Evolutionary conservation across 225 moss, liverwort and hornwort species (phyloP).

Genomic region (Polytrichum commune): DNA sequence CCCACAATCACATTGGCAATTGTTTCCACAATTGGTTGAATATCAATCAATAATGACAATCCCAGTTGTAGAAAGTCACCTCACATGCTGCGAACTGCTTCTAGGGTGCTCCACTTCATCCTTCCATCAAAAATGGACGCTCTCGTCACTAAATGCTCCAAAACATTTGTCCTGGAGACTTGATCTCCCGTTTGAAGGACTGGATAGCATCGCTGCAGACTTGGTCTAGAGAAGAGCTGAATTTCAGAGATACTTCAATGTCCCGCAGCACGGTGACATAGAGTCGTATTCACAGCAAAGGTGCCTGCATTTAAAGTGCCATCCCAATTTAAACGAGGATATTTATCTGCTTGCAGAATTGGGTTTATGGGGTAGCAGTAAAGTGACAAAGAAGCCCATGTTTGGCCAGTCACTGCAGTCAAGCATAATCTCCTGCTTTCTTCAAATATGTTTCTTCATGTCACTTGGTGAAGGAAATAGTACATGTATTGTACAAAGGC

Average conservation of each 20-base stretch:
- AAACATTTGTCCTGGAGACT: not conserved
- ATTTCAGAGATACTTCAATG: no score
- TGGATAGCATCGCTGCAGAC: not conserved
- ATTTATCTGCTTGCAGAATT: not conserved
- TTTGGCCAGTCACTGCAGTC: not conserved
- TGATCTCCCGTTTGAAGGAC: not conserved
- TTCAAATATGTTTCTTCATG: not conserved
- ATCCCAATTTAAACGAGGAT: not conserved
- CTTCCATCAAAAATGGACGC: not conserved
- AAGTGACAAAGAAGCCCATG: not conserved
- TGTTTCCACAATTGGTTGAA: not conserved
- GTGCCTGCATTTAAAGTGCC: no score
- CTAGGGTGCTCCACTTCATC: not conserved
- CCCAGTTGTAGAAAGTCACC: not conserved
- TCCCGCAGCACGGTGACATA: no score
- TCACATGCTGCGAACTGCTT: not conserved
- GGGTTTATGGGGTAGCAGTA: not conserved
- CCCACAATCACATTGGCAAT: not conserved
- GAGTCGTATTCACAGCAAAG: no score
- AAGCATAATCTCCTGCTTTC: not conserved
- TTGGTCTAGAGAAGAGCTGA: no score
- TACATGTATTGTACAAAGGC: conserved; percentile 9
- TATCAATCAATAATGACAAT: not conserved
- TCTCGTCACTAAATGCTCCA: not conserved
- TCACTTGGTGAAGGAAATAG: not conserved